A percentile compares a stretch with the other conserved stretches of the same genome.
Evolutionary conservation across 73 alveolate species (phyloP).

Genomic region (Urostyla sp.): DNA sequence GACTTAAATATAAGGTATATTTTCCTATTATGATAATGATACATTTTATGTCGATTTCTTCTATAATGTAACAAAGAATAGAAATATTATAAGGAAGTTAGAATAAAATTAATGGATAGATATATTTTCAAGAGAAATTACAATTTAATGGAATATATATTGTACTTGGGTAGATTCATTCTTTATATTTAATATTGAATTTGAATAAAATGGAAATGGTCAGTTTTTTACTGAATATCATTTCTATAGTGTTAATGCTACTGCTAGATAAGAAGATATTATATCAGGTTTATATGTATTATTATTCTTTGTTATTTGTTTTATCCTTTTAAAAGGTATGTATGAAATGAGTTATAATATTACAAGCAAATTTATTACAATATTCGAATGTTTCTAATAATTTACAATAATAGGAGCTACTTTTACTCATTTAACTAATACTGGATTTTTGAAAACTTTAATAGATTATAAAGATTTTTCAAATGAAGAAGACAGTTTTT

Average conservation of each 20-base stretch:
- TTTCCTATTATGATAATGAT: neutral
- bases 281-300: constrained; percentile 4
- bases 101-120: constrained; percentile 22
- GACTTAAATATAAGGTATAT: neutral
- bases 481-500: neutral
- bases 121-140: constrained; percentile 4
- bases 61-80: neutral
- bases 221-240: neutral
- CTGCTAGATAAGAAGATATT: neutral
- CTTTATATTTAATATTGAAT: neutral
- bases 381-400: neutral
- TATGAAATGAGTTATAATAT: constrained; percentile 11
- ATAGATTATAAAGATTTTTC: neutral
- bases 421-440: constrained; percentile 10
- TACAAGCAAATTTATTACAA: neutral
- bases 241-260: constrained; percentile 30
- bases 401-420: constrained; percentile 11
- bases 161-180: constrained; percentile 35
- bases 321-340: neutral
- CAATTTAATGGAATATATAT: constrained; percentile 24
- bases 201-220: constrained; percentile 42
- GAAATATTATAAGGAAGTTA: neutral
- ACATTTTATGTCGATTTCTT: constrained; percentile 9
- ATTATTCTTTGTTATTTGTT: neutral
- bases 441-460: constrained; percentile 4